phyloP scores from a whole-genome alignment of 2,329 filamentous ascomycete genomes.

The Cladosporium sphaerospermum region DNA sequence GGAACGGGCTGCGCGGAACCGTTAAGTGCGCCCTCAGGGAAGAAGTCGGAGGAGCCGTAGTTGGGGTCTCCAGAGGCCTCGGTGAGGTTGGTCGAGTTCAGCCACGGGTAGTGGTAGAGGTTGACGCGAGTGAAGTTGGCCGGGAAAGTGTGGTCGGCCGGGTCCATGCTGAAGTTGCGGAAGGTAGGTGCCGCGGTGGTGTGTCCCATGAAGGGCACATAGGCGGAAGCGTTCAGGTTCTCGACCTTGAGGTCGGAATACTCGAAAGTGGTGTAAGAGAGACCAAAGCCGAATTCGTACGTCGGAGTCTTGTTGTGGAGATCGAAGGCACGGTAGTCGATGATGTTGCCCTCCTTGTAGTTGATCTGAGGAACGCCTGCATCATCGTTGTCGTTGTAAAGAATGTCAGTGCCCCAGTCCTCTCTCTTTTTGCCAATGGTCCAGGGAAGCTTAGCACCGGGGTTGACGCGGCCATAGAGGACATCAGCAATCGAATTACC shows the following conservation, averaged over 20 bases:
- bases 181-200: conserved; percentile 58
- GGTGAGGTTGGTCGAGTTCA: conserved; percentile 54
- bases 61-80: conserved; percentile 51
- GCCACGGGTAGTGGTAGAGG: conserved; percentile 62
- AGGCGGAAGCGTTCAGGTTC: conserved; percentile 39
- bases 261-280: conserved; percentile 69
- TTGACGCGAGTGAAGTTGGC: conserved; percentile 45
- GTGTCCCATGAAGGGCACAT: conserved; percentile 53
- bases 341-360: conserved; percentile 68
- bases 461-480: conserved; percentile 70
- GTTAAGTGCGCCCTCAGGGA: conserved; percentile 54
- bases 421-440: conserved; percentile 62
- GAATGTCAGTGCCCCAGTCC: conserved; percentile 61
- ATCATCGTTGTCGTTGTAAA: conserved; percentile 61
- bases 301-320: conserved; percentile 53
- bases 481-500: conserved; percentile 71
- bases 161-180: conserved; percentile 56
- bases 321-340: conserved; percentile 65
- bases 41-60: conserved; percentile 56
- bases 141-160: conserved; percentile 53
- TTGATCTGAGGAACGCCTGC: conserved; percentile 58
- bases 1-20: conserved; percentile 50
- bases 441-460: conserved; percentile 67
- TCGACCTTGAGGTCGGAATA: conserved; percentile 59
- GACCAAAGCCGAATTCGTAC: conserved; percentile 71